Evolutionary conservation across 257 asterid species (phyloP).

Genomic region (Coffea eugenioides): DNA sequence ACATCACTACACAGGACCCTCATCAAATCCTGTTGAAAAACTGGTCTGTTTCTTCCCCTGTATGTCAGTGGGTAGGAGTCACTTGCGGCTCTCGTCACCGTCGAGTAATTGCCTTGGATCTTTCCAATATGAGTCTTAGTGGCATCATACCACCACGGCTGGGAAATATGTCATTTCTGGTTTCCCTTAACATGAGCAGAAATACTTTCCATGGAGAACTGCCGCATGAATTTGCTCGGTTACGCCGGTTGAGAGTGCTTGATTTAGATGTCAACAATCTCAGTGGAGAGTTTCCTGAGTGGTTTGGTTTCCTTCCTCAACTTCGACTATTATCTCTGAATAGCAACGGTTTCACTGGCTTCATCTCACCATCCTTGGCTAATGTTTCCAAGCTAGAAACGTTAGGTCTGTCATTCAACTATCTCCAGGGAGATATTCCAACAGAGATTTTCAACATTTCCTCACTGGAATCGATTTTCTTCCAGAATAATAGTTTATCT

Average conservation of each 20-base stretch:
- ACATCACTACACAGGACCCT: too few relatives aligned
- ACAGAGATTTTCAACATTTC: conserved; percentile 26
- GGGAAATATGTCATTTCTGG: too few relatives aligned
- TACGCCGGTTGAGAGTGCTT: not conserved
- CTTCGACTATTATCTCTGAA: not conserved
- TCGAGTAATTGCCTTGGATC: too few relatives aligned
- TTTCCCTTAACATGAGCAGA: too few relatives aligned
- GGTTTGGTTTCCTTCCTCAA: not conserved
- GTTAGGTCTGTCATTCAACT: conserved; percentile 13
- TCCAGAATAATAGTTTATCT: not conserved
- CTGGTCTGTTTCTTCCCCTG: too few relatives aligned
- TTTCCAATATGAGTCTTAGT: too few relatives aligned
- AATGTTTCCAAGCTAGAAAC: conserved; percentile 22
- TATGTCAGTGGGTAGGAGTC: too few relatives aligned
- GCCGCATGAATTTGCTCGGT: not conserved
- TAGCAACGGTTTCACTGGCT: conserved; percentile 1
- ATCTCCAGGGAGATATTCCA: conserved; percentile 29
- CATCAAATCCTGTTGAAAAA: too few relatives aligned
- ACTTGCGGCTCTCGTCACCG: too few relatives aligned
- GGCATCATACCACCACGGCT: too few relatives aligned
- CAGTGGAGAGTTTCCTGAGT: not conserved
- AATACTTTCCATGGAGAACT: too few relatives aligned
- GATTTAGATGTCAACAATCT: not conserved
- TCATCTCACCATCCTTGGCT: conserved; percentile 7
- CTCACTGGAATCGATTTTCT: not conserved